Evolutionary conservation across 1,284 basidiomycete species (phyloP), one percentile per base, ranked within the genome.

Genomic region (Vanrija humicola): DNA sequence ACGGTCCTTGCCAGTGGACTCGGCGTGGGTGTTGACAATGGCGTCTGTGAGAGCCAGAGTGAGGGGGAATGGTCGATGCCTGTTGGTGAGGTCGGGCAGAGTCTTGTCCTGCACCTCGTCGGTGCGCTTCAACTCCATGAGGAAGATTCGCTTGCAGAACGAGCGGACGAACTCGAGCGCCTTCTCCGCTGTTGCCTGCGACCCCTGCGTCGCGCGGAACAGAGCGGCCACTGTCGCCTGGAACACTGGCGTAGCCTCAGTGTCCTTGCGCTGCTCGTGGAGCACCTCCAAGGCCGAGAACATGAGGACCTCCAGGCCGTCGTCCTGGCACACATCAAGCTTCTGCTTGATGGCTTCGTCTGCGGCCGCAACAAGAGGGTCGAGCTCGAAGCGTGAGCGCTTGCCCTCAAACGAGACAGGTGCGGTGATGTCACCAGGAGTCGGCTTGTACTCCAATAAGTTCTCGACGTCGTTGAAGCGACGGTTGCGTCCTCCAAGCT

Each of bases 401-500:
- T 82, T 81, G 12, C 87, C 87, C 46, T 86, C 80, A 63, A 97
- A 91, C 10, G 86, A 86, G 38, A 97, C 78, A 0, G 83, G 75
- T 28, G 90, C 78, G 56, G 82, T 85, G 6, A 89, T 83, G 3
- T 85, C 80, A 48, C 88, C 84, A 0, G 86, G 84, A 58, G 84
- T 82, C 46, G 85, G 80, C 21, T 81, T 82, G 74, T 88, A 96
- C 40, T 84, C 82, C 46, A 98, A 78, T 38, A 83, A 73, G 4
- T 89, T 88, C 47, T 94, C 90, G 57, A 89, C 88, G 57, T 87
- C 85, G 61, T 96, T 80, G 54, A 98, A 82, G 42, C 88, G 85
- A 39, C 97, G 83, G 73, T 98, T 99, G 34, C 96, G 81, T 1
- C 97, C 96, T 16, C 96, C 97, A 18, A 99, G 81, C 76, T 99